Conservation (phyloP, 1,284 basidiomycete genomes). For the Polyporus tsugae region DNA sequence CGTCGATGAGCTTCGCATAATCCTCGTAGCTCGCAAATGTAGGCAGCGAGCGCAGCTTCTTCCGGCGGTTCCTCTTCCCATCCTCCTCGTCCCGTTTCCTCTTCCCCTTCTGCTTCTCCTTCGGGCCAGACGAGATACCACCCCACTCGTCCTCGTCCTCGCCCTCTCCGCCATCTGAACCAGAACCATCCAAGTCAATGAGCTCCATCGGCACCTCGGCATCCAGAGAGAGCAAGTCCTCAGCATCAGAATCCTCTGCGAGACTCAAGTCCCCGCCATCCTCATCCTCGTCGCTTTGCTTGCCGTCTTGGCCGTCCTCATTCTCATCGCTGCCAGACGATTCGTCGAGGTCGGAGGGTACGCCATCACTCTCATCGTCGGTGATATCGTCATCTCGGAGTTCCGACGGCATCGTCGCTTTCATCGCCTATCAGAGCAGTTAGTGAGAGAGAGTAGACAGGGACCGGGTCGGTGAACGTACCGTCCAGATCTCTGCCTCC, state of each 20-base stretch:
- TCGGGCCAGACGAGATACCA: constrained; percentile 49
- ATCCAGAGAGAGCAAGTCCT: constrained; percentile 69
- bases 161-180: constrained; percentile 50
- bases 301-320: constrained; percentile 41
- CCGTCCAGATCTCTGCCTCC: constrained; percentile 87
- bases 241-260: constrained; percentile 73
- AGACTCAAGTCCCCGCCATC: constrained; percentile 58
- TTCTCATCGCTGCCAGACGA: constrained; percentile 42
- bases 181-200: constrained; percentile 65
- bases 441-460: background rate
- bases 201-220: constrained; percentile 61
- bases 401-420: constrained; percentile 76
- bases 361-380: constrained; percentile 47
- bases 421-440: constrained; percentile 71
- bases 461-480: constrained; percentile 42
- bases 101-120: constrained; percentile 55
- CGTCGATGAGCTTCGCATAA: constrained; percentile 93
- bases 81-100: constrained; percentile 50
- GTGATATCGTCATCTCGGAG: constrained; percentile 50
- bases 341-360: constrained; percentile 47
- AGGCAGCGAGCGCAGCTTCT: constrained; percentile 79
- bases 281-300: constrained; percentile 43
- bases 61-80: constrained; percentile 65
- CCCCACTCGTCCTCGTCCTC: constrained; percentile 64
- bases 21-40: constrained; percentile 96